Base-by-base conservation (phyloP, 176 grass and related monocot species). In the Paspalum notatum region DNA sequence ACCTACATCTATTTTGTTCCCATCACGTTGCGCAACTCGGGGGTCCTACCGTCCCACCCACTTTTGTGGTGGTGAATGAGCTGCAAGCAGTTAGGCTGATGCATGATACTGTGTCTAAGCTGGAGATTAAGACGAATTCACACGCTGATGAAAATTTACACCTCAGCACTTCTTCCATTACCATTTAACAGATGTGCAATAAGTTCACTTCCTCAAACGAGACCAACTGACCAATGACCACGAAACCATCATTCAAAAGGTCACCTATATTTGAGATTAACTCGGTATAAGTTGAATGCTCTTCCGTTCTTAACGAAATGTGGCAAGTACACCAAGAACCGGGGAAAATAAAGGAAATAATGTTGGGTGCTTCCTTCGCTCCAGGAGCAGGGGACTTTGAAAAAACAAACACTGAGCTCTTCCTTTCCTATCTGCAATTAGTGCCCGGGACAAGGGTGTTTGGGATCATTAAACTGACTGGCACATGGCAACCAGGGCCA, bases 351-450 rank as follows among this genome's bases (percentile, higher is more conserved):
- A 7, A 14, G 39, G 32, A 80, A 46, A 80, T 44, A 89, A 85
- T 64, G 78, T 41, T 26, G 27, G 82, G 56, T 81, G 82, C 72
- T 81, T 85, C 56, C 46, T 57, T 81, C 55, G 53, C 79, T 77
- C 78, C 46, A 77, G 77, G 82, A 72, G 58, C 74, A 50, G 80
- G 80, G 55, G 57, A 56, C 58, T 64, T 75, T 0, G 15, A 76
- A 73, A 78, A 85, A 83, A 72, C 49, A 50, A 85, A 72, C 57
- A 77, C 82, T 78, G 63, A 89, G 78, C 87, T 85, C 83, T 81
- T 83, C 86, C 67, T 83, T 85, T 85, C 78, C 87, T 82, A 85
- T 71, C 78, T 85, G 87, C 83, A 77, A 65, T 77, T 85, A 82
- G 83, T 71, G 41, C 26, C 72, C 48, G 12, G 57, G 72, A 50